Base-by-base conservation (phyloP, 2,329 filamentous ascomycete genomes). In the Paecilomyces niveus region DNA sequence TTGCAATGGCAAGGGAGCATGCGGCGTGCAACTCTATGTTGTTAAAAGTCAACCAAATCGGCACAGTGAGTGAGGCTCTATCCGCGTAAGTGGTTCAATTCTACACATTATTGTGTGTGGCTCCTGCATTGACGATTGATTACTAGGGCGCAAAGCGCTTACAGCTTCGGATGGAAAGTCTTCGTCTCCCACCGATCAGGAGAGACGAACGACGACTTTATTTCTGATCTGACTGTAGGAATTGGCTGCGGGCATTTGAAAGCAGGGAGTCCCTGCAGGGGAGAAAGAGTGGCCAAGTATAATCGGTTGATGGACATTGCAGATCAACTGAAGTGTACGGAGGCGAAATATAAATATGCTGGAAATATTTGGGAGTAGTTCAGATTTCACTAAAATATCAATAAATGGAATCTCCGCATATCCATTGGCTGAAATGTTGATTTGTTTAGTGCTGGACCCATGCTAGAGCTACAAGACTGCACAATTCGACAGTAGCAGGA, bases 221-320 rank as follows among this genome's bases (percentile, higher is more conserved):
- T 78, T 56, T 74, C 76, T 9, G 76, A 78, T 63, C 57, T 78
- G 8, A 68, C 70, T 0, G 74, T 78, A 2, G 75, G 66, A 8
- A 62, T 78, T 2, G 56, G 69, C 7, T 67, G 72, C 2, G 76
- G 76, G 4, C 74, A 78, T 64, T 56, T 78, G 39, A 78, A 78
- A 61, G 69, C 74, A 18, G 75, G 76, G 39, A 68, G 69, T 18
- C 76, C 76, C 1, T 71, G 67, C 55, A 68, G 76, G 7, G 74
- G 75, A 6, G 76, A 78, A 67, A 65, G 74, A 32, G 70, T 78
- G 8, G 75, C 66, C 35, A 78, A 78, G 62, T 77, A 77, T 63
- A 78, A 78, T 62, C 72, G 75, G 3, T 63, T 78, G 29, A 72
- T 78, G 71, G 75, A 78, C 59, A 78, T 78, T 62, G 75, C 76